A percentile compares a stretch with the other conserved stretches of the same genome.
Evolutionary conservation across 2,329 filamentous ascomycete species (phyloP).

Genomic region (Claviceps paspali): DNA sequence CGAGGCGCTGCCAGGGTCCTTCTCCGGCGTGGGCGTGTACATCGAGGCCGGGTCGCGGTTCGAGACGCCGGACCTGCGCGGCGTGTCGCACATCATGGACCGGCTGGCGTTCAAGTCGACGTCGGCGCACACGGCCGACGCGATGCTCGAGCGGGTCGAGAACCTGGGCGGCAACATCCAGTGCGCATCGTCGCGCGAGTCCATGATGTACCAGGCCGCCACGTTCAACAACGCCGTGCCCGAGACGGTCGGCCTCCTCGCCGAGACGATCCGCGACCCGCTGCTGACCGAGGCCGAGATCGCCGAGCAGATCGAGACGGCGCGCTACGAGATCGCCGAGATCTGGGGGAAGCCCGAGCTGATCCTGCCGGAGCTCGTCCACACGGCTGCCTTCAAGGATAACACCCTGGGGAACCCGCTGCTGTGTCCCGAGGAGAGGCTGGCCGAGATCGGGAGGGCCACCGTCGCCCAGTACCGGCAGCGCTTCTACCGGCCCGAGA

Average conservation of each 20-base stretch:
- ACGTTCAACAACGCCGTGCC: conserved; percentile 92
- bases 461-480: conserved; percentile 67
- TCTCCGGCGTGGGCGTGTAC: conserved; percentile 90
- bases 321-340: conserved; percentile 88
- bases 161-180: conserved; percentile 89
- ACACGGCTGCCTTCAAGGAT: conserved; percentile 89
- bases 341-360: conserved; percentile 97
- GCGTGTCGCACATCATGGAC: conserved; percentile 93
- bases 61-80: conserved; percentile 70
- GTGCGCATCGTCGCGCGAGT: conserved; percentile 87
- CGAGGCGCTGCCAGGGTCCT: conserved; percentile 85
- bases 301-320: conserved; percentile 71
- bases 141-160: conserved; percentile 80
- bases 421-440: conserved; percentile 73
- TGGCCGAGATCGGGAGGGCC: conserved; percentile 56
- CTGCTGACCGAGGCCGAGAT: conserved; percentile 78
- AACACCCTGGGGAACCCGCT: conserved; percentile 93
- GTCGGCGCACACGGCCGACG: conserved; percentile 52
- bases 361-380: conserved; percentile 86
- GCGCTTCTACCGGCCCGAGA: conserved; percentile 74
- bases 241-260: conserved; percentile 66
- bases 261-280: conserved; percentile 85
- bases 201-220: conserved; percentile 96
- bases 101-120: conserved; percentile 90
- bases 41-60: conserved; percentile 90